Conservation (phyloP, 2,329 filamentous ascomycete species). For the Aspergillus sojae region DNA sequence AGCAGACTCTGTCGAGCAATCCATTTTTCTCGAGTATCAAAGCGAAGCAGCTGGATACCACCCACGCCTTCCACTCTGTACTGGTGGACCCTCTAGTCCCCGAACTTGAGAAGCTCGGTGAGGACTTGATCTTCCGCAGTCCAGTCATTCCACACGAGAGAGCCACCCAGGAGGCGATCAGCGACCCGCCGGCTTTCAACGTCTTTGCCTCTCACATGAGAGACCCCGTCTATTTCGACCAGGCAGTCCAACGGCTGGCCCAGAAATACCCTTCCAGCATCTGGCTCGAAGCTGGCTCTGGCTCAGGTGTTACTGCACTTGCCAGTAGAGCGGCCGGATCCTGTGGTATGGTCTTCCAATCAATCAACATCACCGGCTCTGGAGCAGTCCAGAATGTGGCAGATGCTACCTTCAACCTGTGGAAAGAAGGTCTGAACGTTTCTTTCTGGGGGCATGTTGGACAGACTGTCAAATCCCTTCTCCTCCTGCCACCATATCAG, state of each 20-base stretch:
- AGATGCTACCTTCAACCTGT: conserved; percentile 36
- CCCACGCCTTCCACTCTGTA: not conserved
- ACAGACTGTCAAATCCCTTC: conserved; percentile 22
- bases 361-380: conserved; percentile 9
- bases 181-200: not conserved
- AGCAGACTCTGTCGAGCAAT: not conserved
- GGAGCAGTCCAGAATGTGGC: conserved; percentile 16
- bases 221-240: conserved; percentile 51
- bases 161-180: not conserved
- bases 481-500: conserved; percentile 45
- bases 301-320: conserved; percentile 32
- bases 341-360: conserved; percentile 2
- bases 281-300: conserved; percentile 50
- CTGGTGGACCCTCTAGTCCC: not conserved
- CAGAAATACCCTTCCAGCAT: conserved; percentile 18
- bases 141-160: not conserved
- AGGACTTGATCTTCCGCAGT: not conserved
- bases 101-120: not conserved
- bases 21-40: not conserved
- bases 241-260: conserved; percentile 46
- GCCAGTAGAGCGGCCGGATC: conserved; percentile 25
- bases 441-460: not conserved
- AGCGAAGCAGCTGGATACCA: not conserved
- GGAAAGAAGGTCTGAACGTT: conserved; percentile 40
- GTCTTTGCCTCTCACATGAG: conserved; percentile 40